phyloP scores from a whole-genome alignment of 192 early-diverging fungal species.

The Powellomyces hirtus region DNA sequence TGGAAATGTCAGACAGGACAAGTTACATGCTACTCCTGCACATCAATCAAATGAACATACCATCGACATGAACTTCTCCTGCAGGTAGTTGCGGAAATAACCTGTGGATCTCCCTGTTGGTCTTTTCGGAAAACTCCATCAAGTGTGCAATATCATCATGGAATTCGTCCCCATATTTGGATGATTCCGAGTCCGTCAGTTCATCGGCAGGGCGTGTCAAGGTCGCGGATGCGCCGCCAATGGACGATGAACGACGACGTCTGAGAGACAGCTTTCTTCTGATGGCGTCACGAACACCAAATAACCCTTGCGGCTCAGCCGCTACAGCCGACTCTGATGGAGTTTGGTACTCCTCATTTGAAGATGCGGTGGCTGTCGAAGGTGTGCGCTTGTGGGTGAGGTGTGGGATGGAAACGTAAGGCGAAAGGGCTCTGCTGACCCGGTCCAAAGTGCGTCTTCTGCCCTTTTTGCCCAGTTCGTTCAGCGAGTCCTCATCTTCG shows the following conservation, averaged over 20 bases:
- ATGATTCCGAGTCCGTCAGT: not conserved
- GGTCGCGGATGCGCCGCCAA: not conserved
- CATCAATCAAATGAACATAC: not conserved
- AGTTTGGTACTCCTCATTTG: not conserved
- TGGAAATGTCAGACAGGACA: too few species aligned
- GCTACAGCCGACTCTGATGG: not conserved
- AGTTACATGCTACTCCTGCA: not conserved
- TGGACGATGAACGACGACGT: not conserved
- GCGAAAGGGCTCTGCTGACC: not conserved
- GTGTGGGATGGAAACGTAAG: not conserved
- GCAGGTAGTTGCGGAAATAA: conserved; percentile 8
- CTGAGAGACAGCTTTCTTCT: conserved; percentile 3
- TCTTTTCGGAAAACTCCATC: conserved; percentile 15
- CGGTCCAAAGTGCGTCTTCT: not conserved
- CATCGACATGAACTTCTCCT: conserved; percentile 20
- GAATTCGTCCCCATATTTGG: not conserved
- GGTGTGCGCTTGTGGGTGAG: not conserved
- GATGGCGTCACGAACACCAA: conserved; percentile 4
- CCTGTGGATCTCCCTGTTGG: conserved; percentile 12
- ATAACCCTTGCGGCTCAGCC: not conserved
- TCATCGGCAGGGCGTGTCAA: not conserved
- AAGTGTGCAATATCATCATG: conserved; percentile 18
- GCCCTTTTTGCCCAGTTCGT: too few species aligned
- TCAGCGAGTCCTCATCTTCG: too few species aligned
- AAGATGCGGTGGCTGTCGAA: not conserved